These are phyloP conservation scores for Casuarina equisetifolia DNA, from an alignment of 306 rosid species.

Conservation along the genomic window DNA sequence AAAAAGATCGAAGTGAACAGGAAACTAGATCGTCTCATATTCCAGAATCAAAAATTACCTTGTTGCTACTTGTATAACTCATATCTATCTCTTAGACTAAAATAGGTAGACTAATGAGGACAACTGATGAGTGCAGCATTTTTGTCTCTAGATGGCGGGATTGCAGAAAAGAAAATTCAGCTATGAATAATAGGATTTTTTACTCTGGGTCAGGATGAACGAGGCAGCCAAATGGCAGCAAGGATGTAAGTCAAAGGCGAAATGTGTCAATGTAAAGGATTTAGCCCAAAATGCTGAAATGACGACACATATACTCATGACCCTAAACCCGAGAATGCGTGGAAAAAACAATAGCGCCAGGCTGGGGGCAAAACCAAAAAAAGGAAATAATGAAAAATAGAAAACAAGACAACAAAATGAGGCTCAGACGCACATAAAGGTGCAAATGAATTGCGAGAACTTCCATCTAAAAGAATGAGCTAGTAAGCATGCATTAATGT, in stretches of 20 bases:
- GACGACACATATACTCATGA: background rate
- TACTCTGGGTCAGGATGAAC: background rate
- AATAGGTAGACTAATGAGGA: background rate
- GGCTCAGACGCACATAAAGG: background rate
- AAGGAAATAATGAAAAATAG: background rate
- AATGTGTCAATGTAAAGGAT: background rate
- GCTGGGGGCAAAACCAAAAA: background rate
- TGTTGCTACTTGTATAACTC: background rate
- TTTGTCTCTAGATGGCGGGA: background rate
- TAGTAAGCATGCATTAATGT: slow-evolving; percentile 9
- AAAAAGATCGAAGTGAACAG: too few relatives aligned
- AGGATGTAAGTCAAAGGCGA: background rate
- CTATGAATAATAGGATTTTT: background rate
- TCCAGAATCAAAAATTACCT: background rate
- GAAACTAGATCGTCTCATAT: too few relatives aligned
- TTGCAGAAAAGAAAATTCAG: background rate
- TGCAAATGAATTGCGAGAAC: slow-evolving; percentile 15
- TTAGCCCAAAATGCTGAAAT: too few relatives aligned
- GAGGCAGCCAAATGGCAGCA: background rate
- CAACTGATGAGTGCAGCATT: background rate
- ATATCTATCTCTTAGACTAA: background rate
- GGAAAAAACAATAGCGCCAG: background rate
- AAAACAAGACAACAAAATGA: background rate
- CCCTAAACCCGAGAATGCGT: background rate
- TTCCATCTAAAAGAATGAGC: slow-evolving; percentile 1